Percentiles rank a stretch among this genome's conserved stretches.
phyloP scores from a whole-genome alignment of 805 yeast genomes.

The Wickerhamiella shivajii region DNA sequence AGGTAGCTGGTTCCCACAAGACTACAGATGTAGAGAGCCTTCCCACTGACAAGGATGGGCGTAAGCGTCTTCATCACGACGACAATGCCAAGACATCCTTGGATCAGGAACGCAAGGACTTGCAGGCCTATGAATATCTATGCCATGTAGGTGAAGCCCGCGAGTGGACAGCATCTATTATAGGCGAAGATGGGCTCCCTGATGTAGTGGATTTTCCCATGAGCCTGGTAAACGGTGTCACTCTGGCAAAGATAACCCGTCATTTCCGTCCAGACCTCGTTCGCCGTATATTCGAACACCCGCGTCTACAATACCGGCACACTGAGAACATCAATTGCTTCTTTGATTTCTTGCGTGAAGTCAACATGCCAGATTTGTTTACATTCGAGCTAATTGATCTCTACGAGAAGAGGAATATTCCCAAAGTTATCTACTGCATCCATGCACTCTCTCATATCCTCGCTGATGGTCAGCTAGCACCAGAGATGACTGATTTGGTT shows the following conservation, averaged over 20 bases:
- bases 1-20: no score
- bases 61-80: slow-evolving; percentile 23
- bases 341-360: slow-evolving; percentile 46
- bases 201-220: slow-evolving; percentile 42
- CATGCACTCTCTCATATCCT: slow-evolving; percentile 77
- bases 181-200: slow-evolving; percentile 39
- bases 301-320: slow-evolving; percentile 68
- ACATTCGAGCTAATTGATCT: slow-evolving; percentile 85
- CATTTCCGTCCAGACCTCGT: slow-evolving; percentile 54
- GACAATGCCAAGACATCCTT: slow-evolving; percentile 19
- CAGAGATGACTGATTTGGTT: slow-evolving; percentile 46
- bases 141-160: slow-evolving; percentile 75
- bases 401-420: slow-evolving; percentile 81
- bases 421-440: slow-evolving; percentile 84
- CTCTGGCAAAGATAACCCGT: slow-evolving; percentile 64
- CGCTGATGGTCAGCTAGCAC: slow-evolving; percentile 40
- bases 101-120: slow-evolving; percentile 29
- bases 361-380: slow-evolving; percentile 75
- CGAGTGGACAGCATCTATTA: slow-evolving; percentile 56
- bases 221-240: slow-evolving; percentile 68
- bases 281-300: slow-evolving; percentile 38
- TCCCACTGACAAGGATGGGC: no score
- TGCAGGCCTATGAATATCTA: slow-evolving; percentile 57
- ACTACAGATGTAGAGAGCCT: no score
- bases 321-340: slow-evolving; percentile 85